phyloP scores from a whole-genome alignment of 2,329 filamentous ascomycete genomes.

The Xylaria sp. region DNA sequence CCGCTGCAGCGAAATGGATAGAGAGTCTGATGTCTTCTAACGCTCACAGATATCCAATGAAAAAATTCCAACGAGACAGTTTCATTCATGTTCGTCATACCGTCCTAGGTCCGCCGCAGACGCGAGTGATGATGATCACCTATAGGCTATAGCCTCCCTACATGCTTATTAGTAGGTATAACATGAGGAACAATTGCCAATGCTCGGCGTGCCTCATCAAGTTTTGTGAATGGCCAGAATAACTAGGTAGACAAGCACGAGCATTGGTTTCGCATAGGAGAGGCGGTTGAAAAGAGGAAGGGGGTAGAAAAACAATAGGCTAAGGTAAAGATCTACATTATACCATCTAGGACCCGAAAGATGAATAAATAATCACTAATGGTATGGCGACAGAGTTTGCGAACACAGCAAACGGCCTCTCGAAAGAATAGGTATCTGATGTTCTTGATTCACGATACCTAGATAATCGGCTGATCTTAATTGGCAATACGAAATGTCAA shows the following conservation, averaged over 20 bases:
- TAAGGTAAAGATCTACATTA: background rate
- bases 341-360: background rate
- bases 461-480: background rate
- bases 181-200: constrained; percentile 7
- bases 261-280: background rate
- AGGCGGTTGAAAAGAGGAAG: background rate
- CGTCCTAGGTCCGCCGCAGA: too few relatives aligned
- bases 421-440: background rate
- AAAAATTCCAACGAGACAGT: background rate
- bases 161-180: background rate
- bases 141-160: background rate
- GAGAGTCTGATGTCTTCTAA: background rate
- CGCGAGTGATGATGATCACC: background rate
- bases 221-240: background rate
- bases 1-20: constrained; percentile 8
- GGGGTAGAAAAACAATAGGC: background rate
- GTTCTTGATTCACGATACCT: background rate
- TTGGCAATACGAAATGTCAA: background rate
- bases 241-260: background rate
- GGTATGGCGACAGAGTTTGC: background rate
- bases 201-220: constrained; percentile 18
- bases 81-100: background rate
- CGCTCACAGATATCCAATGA: background rate
- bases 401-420: background rate
- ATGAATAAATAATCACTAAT: background rate